Conservation (phyloP, 352 stramenopile genomes). For the Phytopythium sindhum region DNA sequence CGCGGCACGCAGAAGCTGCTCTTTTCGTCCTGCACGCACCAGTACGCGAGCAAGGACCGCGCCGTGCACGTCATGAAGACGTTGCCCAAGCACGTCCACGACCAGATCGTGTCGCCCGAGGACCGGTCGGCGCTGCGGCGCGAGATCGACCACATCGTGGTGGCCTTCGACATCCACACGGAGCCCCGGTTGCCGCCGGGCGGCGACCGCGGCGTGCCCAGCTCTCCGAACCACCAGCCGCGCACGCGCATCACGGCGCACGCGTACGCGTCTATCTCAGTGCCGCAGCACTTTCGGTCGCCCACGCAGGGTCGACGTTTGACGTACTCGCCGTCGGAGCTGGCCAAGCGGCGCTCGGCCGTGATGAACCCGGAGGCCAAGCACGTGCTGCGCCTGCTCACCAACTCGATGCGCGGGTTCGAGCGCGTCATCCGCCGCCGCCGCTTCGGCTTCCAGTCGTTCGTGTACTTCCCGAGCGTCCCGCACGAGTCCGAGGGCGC, state of each 20-base stretch:
- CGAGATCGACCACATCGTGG: slow-evolving; percentile 53
- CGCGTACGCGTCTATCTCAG: slow-evolving; percentile 50
- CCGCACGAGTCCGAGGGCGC: slow-evolving; percentile 11
- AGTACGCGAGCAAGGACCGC: slow-evolving; percentile 38
- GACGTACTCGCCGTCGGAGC: slow-evolving; percentile 25
- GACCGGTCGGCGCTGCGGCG: slow-evolving; percentile 50
- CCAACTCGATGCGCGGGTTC: slow-evolving; percentile 51
- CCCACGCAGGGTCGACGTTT: slow-evolving; percentile 1
- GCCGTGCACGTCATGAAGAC: slow-evolving; percentile 64
- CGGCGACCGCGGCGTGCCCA: slow-evolving; percentile 22
- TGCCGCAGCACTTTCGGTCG: slow-evolving; percentile 31
- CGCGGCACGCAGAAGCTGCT: slow-evolving; percentile 34
- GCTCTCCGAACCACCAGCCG: slow-evolving; percentile 21
- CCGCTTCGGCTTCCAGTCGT: slow-evolving; percentile 63
- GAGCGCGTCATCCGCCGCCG: slow-evolving; percentile 67
- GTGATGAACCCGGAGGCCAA: slow-evolving; percentile 63
- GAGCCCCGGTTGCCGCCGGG: slow-evolving; percentile 7
- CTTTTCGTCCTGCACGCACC: slow-evolving; percentile 44
- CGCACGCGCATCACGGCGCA: slow-evolving; percentile 50
- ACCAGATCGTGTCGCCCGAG: slow-evolving; percentile 41
- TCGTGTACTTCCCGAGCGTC: slow-evolving; percentile 32
- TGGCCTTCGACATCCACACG: slow-evolving; percentile 59
- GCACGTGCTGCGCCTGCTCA: slow-evolving; percentile 53
- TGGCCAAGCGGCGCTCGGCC: slow-evolving; percentile 32
- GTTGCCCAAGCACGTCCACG: slow-evolving; percentile 48